Base-by-base conservation (phyloP, 2,329 filamentous ascomycete species). In the Stagonosporopsis cucurbitacearum region DNA sequence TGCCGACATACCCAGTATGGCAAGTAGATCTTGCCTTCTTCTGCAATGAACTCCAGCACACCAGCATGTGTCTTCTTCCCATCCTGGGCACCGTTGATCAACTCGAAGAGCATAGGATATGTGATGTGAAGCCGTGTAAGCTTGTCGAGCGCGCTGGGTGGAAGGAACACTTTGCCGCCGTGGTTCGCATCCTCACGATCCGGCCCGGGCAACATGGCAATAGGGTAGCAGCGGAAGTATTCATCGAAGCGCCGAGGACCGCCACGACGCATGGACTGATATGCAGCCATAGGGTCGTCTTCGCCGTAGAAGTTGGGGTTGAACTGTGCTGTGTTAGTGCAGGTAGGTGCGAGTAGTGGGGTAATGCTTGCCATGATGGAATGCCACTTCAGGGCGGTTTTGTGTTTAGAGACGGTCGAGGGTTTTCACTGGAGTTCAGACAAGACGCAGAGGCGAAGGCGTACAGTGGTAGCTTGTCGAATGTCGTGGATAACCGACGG, bases 191-290 rank as follows among this genome's bases (percentile, higher is more conserved):
- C 89, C 48, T 91, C 89, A 64, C 95, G 86, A 69, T 97, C 93
- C 33, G 91, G 86, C 2, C 94, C 93, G 12, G 93, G 92, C 60
- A 96, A 87, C 93, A 99, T 98, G 68, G 89, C 88, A 69, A 97
- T 85, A 39, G 95, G 95, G 72, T 98, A 99, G 81, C 93, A 97
- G 70, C 95, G 89, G 79, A 97, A 98, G 81, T 96, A 98, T 78
- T 99, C 95, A 77, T 99, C 94, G 80, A 99, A 99, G 58, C 93
- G 91, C 68, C 92, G 90, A 26, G 78, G 82, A 42, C 75, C 78
- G 46, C 77, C 79, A 60, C 79, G 80, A 32, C 79, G 79, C 57
- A 84, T 72, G 76, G 85, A 82, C 56, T 80, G 79, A 58, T 85
- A 81, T 70, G 85, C 81, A 54, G 80, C 74, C 75, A 82, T 80